Evolutionary conservation across 2,329 filamentous ascomycete species (phyloP).

Genomic region (Rutstroemia sp.): DNA sequence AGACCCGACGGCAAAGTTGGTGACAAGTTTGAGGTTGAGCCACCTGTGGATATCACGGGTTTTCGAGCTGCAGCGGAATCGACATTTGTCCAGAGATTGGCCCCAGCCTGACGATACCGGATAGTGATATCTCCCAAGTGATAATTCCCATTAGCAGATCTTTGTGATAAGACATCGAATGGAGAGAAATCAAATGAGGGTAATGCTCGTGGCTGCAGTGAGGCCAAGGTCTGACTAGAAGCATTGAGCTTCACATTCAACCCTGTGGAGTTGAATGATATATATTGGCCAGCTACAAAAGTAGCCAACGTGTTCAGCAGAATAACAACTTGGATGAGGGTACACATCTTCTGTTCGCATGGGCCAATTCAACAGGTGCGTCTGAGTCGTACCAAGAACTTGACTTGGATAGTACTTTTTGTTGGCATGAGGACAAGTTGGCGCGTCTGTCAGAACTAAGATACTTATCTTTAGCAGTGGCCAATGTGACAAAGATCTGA

Average conservation of each 20-base stretch:
- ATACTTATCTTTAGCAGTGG: too few species aligned
- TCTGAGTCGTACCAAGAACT: too few species aligned
- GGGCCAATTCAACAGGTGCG: too few species aligned
- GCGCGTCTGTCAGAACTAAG: too few species aligned
- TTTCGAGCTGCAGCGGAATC: constrained; percentile 39
- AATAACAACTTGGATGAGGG: too few species aligned
- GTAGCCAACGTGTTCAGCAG: too few species aligned
- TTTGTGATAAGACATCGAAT: constrained; percentile 39
- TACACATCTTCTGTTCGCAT: too few species aligned
- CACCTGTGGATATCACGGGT: constrained; percentile 25
- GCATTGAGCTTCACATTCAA: constrained; percentile 37
- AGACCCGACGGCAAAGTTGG: constrained; percentile 34
- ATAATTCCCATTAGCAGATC: constrained; percentile 46
- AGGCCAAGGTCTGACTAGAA: constrained; percentile 42
- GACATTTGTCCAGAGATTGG: constrained; percentile 37
- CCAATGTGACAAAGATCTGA: too few species aligned
- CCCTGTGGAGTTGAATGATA: constrained; percentile 18
- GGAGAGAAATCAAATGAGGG: constrained; percentile 48
- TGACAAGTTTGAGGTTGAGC: constrained; percentile 34
- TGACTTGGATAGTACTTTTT: too few species aligned
- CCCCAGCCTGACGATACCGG: constrained; percentile 40
- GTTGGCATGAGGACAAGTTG: too few species aligned
- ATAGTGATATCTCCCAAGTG: constrained; percentile 52
- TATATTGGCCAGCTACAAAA: constrained; percentile 1
- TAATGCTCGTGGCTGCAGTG: constrained; percentile 34